Base-by-base conservation (phyloP, 1,284 basidiomycete species). In the Sporisorium iseilematis-ciliati region DNA sequence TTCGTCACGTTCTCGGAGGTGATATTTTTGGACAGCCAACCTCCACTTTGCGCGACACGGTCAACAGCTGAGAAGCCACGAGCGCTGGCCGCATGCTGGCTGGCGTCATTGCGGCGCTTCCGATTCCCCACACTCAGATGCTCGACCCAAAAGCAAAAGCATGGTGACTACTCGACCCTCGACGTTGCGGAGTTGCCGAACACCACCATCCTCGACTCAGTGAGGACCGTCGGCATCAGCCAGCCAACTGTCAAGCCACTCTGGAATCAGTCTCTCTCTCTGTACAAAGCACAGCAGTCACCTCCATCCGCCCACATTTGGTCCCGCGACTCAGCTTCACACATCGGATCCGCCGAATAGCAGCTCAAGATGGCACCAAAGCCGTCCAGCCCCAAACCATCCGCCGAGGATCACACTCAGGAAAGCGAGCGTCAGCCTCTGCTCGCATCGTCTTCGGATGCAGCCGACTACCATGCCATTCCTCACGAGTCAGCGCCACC, bases 341-440 rank as follows among this genome's bases (percentile, higher is more conserved):
- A 41, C 60, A 57, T 57, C 57, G 43, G 38, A 54, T 35, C 21
- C 14, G 51, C 42, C 14, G 23, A 33, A 7, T 7, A 23, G 2
- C n/a, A 26, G 14, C 33, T 35, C 62, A 57, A 21, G 8, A 73
- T 73, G 70, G 61, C 60, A 20, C 51, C 60, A 23, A 55, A 62
- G 21, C n/a, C 63, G 3, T n/a, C 53, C 25, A 8, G 41, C 35
- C 48, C 64, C 4, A 33, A 40, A 20, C 29, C 59, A 40, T 42
- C 64, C 12, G 38, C 61, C 5, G 29, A 61, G 20, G 38, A 59
- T n/a, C 61, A 60, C 41, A 35, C n/a, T 3, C 57, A 33, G 4
- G 59, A 63, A 43, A 57, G 54, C 33, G 73, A 75, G 51, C 59
- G 68, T 14, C 73, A 67, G 41, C 73, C 73, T 18, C 55, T 75